Percentiles rank a stretch among this genome's conserved stretches.
Evolutionary conservation across 257 asterid species (phyloP).

Genomic region (Solanum chilense): DNA sequence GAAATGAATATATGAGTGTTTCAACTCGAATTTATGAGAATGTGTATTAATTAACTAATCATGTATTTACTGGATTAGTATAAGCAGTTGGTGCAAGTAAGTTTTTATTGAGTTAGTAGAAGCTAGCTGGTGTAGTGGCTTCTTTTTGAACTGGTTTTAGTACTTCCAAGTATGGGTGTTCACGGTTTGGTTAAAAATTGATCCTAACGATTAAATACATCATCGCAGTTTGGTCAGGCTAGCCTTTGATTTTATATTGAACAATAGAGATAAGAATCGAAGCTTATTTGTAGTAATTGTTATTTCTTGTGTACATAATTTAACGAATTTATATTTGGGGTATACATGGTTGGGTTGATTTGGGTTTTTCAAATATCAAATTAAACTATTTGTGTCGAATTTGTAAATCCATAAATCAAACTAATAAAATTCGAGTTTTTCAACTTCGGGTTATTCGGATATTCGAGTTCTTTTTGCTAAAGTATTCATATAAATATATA

Average conservation of each 20-base stretch:
- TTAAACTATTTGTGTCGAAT: not conserved
- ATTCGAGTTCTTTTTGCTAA: no score
- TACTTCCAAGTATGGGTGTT: not conserved
- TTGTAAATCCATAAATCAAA: no score
- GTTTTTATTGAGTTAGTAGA: not conserved
- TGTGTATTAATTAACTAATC: not conserved
- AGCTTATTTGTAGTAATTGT: not conserved
- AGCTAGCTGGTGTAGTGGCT: not conserved
- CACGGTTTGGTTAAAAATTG: not conserved
- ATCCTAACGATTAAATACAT: not conserved
- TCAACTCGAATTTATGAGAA: not conserved
- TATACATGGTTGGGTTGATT: accelerated
- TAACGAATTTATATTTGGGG: not conserved
- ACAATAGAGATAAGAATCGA: no score
- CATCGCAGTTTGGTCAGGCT: not conserved
- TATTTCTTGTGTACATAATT: not conserved
- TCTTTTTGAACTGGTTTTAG: not conserved
- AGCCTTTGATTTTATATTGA: not conserved
- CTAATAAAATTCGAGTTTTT: no score
- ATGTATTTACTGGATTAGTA: not conserved
- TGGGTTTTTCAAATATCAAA: not conserved
- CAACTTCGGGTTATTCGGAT: no score
- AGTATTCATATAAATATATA: no score
- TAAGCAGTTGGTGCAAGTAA: not conserved
- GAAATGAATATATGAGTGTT: not conserved